Evolutionary conservation across 352 stramenopile genomes (phyloP).

Genomic region (Stephanocyclus meneghinianus): DNA sequence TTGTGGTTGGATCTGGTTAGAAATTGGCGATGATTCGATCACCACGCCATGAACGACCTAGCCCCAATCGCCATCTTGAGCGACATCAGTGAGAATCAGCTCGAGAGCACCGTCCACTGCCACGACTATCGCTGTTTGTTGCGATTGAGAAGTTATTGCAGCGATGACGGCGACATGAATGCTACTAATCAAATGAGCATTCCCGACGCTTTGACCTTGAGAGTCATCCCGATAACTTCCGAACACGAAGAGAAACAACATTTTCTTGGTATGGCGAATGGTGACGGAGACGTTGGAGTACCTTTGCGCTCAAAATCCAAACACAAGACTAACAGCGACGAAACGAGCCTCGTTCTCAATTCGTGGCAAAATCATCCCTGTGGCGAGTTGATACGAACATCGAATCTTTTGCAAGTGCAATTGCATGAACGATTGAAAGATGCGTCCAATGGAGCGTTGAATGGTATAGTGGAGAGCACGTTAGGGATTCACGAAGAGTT

Average conservation of each 20-base stretch:
- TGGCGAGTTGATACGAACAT: slow-evolving; percentile 37
- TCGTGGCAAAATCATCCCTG: slow-evolving; percentile 22
- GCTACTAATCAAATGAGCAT: background rate
- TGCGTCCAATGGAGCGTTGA: slow-evolving; percentile 38
- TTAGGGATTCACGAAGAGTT: slow-evolving; percentile 43
- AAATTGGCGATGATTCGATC: too few relatives aligned
- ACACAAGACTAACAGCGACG: background rate
- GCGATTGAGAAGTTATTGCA: slow-evolving; percentile 19
- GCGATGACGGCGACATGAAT: background rate
- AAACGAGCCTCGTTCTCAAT: background rate
- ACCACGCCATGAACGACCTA: slow-evolving; percentile 6
- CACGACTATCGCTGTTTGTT: slow-evolving; percentile 40
- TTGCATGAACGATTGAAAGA: slow-evolving; percentile 46
- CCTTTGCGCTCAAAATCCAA: slow-evolving; percentile 37
- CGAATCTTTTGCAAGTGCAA: slow-evolving; percentile 29
- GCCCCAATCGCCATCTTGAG: slow-evolving; percentile 36
- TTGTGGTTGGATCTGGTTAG: too few relatives aligned
- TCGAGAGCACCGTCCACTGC: slow-evolving; percentile 43
- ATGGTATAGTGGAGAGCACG: background rate
- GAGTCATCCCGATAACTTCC: slow-evolving; percentile 31
- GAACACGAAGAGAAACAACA: background rate
- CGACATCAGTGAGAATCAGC: slow-evolving; percentile 26
- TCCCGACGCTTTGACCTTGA: slow-evolving; percentile 39
- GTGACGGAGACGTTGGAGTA: slow-evolving; percentile 8
- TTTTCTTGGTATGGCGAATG: background rate